Percentiles rank a stretch among this genome's conserved stretches.
phyloP scores from a whole-genome alignment of 1,139 yeast species.

The Diutina pseudorugosa region DNA sequence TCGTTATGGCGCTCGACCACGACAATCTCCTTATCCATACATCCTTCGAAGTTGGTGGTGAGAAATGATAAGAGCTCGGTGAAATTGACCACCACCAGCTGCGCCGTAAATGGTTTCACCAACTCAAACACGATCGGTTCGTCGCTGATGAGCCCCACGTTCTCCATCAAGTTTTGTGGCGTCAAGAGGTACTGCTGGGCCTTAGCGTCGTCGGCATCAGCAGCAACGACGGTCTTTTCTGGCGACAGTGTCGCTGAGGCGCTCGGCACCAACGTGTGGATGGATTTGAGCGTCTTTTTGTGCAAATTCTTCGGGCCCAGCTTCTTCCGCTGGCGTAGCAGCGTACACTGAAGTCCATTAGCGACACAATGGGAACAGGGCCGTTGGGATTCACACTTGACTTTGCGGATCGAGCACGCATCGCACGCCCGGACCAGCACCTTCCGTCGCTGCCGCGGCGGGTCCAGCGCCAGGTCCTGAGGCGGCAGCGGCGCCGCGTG shows the following conservation, averaged over 20 bases:
- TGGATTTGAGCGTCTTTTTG: slow-evolving; percentile 24
- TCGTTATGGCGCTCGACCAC: slow-evolving; percentile 16
- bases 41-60: neutral
- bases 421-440: slow-evolving; percentile 22
- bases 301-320: slow-evolving; percentile 32
- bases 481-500: neutral
- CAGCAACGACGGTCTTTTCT: neutral
- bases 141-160: neutral
- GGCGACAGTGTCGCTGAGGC: neutral
- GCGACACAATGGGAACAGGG: slow-evolving; percentile 30
- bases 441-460: neutral
- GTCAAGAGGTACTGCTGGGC: neutral
- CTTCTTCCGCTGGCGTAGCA: slow-evolving; percentile 25
- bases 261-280: slow-evolving; percentile 8
- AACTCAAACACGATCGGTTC: slow-evolving; percentile 2
- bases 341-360: slow-evolving; percentile 26
- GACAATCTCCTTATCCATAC: neutral
- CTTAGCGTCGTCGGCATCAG: neutral
- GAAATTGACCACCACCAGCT: neutral
- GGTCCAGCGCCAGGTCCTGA: neutral
- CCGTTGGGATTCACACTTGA: slow-evolving; percentile 25
- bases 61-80: slow-evolving; percentile 1
- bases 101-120: slow-evolving; percentile 4
- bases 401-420: slow-evolving; percentile 33
- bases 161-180: neutral